Conservation (phyloP, 176 grass and related monocot species). For the Ensete ventricosum region DNA sequence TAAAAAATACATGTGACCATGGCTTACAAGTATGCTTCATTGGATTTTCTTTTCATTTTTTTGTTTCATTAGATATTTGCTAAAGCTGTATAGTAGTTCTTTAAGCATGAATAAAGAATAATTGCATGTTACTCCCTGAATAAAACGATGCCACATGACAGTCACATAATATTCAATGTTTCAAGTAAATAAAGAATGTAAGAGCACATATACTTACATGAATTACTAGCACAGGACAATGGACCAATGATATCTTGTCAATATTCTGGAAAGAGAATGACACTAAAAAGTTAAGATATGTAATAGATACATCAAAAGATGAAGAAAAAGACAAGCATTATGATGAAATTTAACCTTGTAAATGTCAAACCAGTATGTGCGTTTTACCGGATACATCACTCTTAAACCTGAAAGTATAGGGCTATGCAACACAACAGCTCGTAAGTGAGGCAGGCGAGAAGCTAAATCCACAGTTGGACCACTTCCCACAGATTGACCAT, state of each 20-base stretch:
- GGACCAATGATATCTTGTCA: constrained; percentile 79
- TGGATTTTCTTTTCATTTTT: no score
- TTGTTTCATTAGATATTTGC: no score
- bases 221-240: constrained; percentile 83
- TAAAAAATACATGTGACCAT: no score
- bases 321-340: neutral
- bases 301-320: neutral
- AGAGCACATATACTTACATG: constrained; percentile 53
- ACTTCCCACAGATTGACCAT: constrained; percentile 93
- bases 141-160: neutral
- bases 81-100: no score
- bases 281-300: constrained; percentile 12
- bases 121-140: no score
- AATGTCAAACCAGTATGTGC: constrained; percentile 95
- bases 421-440: constrained; percentile 74
- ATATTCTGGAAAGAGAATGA: constrained; percentile 53
- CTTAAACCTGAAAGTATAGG: constrained; percentile 87
- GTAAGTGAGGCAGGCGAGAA: constrained; percentile 46
- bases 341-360: constrained; percentile 67
- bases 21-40: no score
- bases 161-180: neutral
- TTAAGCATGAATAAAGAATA: no score
- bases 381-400: constrained; percentile 95
- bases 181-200: neutral
- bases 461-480: constrained; percentile 87